Percentiles rank a stretch among this genome's conserved stretches.
phyloP scores from a whole-genome alignment of 1,284 basidiomycete species.

The Chiua sp. region DNA sequence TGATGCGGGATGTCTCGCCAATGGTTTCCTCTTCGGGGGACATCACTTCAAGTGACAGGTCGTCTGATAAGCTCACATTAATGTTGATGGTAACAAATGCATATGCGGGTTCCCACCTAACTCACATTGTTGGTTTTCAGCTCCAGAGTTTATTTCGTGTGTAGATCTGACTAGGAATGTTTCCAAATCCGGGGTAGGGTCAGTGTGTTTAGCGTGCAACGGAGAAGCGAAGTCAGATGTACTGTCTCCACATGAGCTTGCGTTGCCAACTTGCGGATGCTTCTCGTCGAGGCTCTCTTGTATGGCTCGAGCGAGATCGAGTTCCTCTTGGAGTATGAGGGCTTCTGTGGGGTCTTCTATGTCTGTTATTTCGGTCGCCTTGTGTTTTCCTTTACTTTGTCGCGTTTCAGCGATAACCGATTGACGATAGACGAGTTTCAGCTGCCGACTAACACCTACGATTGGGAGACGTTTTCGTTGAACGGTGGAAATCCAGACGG shows the following conservation, averaged over 20 bases:
- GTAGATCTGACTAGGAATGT: slow-evolving; percentile 25
- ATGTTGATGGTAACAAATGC: neutral
- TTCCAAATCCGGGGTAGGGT: slow-evolving; percentile 18
- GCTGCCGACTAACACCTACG: slow-evolving; percentile 27
- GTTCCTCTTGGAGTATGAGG: slow-evolving; percentile 39
- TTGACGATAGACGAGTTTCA: slow-evolving; percentile 36
- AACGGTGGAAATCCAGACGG: slow-evolving; percentile 38
- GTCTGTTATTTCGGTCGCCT: slow-evolving; percentile 12
- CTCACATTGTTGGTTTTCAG: neutral
- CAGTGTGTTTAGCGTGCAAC: slow-evolving; percentile 4
- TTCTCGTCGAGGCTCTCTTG: slow-evolving; percentile 62
- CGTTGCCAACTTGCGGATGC: slow-evolving; percentile 35
- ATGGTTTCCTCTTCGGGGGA: slow-evolving; percentile 17
- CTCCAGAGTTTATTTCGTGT: slow-evolving; percentile 1
- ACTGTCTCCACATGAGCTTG: slow-evolving; percentile 6
- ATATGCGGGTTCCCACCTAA: slow-evolving; percentile 8
- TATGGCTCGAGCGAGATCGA: slow-evolving; percentile 73
- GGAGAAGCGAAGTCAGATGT: slow-evolving; percentile 15
- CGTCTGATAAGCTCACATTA: slow-evolving; percentile 14
- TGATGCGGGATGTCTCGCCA: slow-evolving; percentile 47
- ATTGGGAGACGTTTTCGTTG: slow-evolving; percentile 15
- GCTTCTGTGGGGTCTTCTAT: slow-evolving; percentile 25
- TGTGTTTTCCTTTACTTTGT: slow-evolving; percentile 4
- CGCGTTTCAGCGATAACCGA: slow-evolving; percentile 8
- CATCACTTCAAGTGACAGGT: neutral